Conservation (phyloP, 2,329 filamentous ascomycete genomes). For the Cadophora malorum region DNA sequence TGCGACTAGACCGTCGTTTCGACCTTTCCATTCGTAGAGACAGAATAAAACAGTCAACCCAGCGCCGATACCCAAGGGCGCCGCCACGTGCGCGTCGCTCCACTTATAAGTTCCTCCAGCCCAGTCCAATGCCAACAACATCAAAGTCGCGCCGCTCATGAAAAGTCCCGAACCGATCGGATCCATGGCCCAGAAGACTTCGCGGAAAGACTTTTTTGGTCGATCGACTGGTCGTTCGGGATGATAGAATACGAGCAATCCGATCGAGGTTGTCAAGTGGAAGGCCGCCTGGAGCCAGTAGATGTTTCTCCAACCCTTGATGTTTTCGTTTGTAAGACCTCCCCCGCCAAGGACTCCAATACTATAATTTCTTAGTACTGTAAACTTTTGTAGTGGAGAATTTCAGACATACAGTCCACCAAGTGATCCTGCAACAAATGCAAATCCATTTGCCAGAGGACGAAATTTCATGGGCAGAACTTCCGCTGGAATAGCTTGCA, state of each 20-base stretch:
- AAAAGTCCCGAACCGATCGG: constrained; percentile 55
- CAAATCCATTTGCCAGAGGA: constrained; percentile 60
- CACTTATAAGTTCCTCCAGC: constrained; percentile 51
- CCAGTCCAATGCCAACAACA: constrained; percentile 55
- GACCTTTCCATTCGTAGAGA: constrained; percentile 58
- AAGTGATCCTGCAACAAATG: constrained; percentile 56
- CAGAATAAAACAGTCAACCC: constrained; percentile 42
- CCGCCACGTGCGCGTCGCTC: constrained; percentile 42
- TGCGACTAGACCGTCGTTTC: constrained; percentile 59
- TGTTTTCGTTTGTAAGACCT: constrained; percentile 55
- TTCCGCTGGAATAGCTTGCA: constrained; percentile 62
- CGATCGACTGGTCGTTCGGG: constrained; percentile 47
- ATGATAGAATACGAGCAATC: constrained; percentile 56
- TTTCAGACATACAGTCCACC: constrained; percentile 55
- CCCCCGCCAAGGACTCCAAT: constrained; percentile 59
- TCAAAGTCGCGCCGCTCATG: constrained; percentile 51
- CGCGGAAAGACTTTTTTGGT: constrained; percentile 47
- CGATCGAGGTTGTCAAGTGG: constrained; percentile 54
- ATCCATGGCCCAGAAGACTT: constrained; percentile 55
- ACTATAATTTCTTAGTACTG: not conserved
- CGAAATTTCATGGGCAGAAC: constrained; percentile 63
- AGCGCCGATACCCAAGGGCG: constrained; percentile 44
- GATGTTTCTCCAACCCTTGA: constrained; percentile 60
- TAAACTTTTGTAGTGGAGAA: not conserved
- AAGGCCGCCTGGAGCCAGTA: constrained; percentile 65